Evolutionary conservation across 2,329 filamentous ascomycete species (phyloP).

Genomic region (Aspergillus sp.): DNA sequence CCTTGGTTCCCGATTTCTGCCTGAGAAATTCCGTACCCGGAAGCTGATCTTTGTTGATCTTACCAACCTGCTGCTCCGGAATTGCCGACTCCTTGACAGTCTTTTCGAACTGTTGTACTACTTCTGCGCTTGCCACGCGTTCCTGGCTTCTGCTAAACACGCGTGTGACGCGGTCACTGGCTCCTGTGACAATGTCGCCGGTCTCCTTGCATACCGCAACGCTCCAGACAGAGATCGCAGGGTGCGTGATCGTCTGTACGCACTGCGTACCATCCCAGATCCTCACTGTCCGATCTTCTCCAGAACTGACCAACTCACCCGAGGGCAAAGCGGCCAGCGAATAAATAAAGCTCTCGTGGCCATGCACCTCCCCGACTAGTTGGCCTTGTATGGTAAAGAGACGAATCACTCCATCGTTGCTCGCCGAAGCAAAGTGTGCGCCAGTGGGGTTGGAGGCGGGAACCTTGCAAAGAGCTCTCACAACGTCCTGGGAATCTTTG

Average conservation of each 20-base stretch:
- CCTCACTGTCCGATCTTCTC: slow-evolving; percentile 89
- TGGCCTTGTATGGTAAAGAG: slow-evolving; percentile 82
- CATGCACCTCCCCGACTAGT: slow-evolving; percentile 73
- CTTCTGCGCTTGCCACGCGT: slow-evolving; percentile 68
- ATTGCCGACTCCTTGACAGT: slow-evolving; percentile 81
- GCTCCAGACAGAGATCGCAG: slow-evolving; percentile 93
- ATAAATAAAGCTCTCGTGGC: slow-evolving; percentile 96
- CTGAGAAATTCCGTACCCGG: slow-evolving; percentile 85
- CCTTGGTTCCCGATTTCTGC: slow-evolving; percentile 83
- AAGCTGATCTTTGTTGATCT: slow-evolving; percentile 87
- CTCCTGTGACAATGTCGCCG: slow-evolving; percentile 90
- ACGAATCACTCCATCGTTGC: slow-evolving; percentile 86
- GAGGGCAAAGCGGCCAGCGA: slow-evolving; percentile 74
- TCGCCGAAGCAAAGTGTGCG: slow-evolving; percentile 90
- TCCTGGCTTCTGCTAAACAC: slow-evolving; percentile 76
- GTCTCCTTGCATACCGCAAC: slow-evolving; percentile 80
- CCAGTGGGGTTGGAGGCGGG: slow-evolving; percentile 73
- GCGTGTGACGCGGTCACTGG: slow-evolving; percentile 83
- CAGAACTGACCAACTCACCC: slow-evolving; percentile 85
- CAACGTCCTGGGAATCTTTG: slow-evolving; percentile 74
- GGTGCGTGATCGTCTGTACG: slow-evolving; percentile 93
- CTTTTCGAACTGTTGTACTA: slow-evolving; percentile 74
- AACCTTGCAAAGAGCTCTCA: slow-evolving; percentile 85
- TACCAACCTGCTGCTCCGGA: slow-evolving; percentile 78
- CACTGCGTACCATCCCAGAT: slow-evolving; percentile 84